Percentiles rank a stretch among this genome's conserved stretches.
phyloP scores from a whole-genome alignment of 202 grass and related monocot genomes.

The Brachypodium distachyon region DNA sequence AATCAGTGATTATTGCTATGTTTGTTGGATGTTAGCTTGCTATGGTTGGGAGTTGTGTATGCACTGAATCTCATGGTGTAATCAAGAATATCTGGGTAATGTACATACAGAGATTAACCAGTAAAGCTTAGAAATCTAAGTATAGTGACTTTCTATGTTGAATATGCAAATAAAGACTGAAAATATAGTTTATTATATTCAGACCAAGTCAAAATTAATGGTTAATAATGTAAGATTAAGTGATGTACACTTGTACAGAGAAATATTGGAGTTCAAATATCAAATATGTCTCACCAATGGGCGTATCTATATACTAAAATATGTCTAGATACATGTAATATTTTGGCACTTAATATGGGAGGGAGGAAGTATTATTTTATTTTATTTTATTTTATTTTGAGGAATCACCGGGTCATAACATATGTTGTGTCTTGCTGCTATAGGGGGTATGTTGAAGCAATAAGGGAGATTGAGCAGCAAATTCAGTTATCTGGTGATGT shows the following conservation, averaged over 20 bases:
- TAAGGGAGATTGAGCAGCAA: constrained; percentile 82
- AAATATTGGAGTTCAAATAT: neutral
- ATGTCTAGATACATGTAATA: too few relatives aligned
- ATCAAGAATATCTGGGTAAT: neutral
- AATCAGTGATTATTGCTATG: neutral
- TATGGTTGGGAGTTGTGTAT: neutral
- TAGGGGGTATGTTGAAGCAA: constrained; percentile 94
- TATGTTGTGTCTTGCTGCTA: constrained; percentile 11
- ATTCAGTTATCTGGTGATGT: constrained; percentile 32
- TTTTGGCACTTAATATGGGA: too few relatives aligned
- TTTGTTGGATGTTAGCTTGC: neutral
- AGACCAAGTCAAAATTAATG: neutral
- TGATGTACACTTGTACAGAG: neutral
- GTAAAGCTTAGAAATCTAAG: neutral
- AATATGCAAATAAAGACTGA: neutral
- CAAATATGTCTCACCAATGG: too few relatives aligned
- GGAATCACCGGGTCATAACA: too few relatives aligned
- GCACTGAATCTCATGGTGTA: neutral
- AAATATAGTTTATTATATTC: neutral
- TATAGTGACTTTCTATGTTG: neutral
- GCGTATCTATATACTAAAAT: too few relatives aligned
- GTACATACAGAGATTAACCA: neutral
- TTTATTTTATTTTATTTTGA: neutral
- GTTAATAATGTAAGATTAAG: neutral
- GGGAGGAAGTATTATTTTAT: too few relatives aligned